Evolutionary conservation across 352 stramenopile genomes (phyloP).

Genomic region (Globisporangium solare): DNA sequence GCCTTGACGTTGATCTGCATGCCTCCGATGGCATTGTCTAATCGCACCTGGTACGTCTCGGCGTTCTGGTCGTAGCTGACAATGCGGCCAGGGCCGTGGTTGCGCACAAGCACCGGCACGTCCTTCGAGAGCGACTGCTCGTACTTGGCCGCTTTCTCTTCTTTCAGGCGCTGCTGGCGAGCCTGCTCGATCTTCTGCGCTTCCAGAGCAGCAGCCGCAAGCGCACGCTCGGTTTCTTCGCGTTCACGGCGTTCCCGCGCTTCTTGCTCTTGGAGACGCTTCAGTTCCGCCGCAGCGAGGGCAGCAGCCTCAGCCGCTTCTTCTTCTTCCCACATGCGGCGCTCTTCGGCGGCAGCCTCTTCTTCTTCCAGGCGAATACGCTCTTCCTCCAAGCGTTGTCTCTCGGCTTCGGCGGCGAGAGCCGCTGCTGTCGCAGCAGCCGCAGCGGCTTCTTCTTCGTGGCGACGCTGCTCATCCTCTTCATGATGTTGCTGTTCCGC

Average conservation of each 20-base stretch:
- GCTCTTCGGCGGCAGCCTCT: conserved; percentile 25
- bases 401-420: conserved; percentile 24
- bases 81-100: conserved; percentile 64
- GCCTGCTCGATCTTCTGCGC: conserved; percentile 42
- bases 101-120: conserved; percentile 76
- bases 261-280: conserved; percentile 10
- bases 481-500: conserved; percentile 32
- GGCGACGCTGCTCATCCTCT: conserved; percentile 31
- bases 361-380: conserved; percentile 22
- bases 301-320: conserved; percentile 6
- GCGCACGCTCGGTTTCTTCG: conserved; percentile 33
- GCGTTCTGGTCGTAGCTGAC: conserved; percentile 78
- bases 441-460: conserved; percentile 31
- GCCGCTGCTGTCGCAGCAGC: conserved; percentile 16
- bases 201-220: conserved; percentile 36
- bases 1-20: conserved; percentile 70
- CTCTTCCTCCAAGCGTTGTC: conserved; percentile 27
- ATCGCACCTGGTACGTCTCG: conserved; percentile 67
- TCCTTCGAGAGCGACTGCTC: conserved; percentile 84
- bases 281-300: conserved; percentile 11
- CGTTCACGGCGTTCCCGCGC: conserved; percentile 18
- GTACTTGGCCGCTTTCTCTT: conserved; percentile 78
- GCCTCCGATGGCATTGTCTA: conserved; percentile 62
- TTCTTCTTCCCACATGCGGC: conserved; percentile 13
- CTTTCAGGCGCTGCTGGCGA: conserved; percentile 41